phyloP scores from a whole-genome alignment of 179 eudicot species.

The Pouteria campechiana region DNA sequence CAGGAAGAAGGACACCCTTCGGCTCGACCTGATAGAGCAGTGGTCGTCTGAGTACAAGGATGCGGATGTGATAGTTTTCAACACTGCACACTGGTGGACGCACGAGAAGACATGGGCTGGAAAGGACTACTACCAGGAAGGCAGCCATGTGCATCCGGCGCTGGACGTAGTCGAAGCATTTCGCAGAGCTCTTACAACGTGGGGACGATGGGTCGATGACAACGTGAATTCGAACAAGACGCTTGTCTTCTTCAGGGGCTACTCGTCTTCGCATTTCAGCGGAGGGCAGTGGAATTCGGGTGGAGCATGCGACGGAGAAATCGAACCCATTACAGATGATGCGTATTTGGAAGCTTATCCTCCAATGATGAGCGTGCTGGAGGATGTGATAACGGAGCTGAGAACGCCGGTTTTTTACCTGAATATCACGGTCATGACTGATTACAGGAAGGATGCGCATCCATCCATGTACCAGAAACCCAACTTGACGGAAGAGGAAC shows the following conservation, averaged over 20 bases:
- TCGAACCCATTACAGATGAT: conserved; percentile 33
- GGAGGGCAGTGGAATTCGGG: conserved; percentile 57
- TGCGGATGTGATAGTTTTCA: conserved; percentile 69
- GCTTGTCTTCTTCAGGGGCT: conserved; percentile 77
- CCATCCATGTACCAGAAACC: conserved; percentile 47
- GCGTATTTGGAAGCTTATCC: conserved; percentile 19
- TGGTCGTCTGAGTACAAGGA: conserved; percentile 43
- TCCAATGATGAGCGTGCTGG: conserved; percentile 25
- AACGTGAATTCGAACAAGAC: conserved; percentile 52
- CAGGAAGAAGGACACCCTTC: conserved; percentile 66
- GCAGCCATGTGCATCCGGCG: conserved; percentile 71
- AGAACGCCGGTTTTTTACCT: conserved; percentile 34
- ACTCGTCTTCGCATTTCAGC: conserved; percentile 77
- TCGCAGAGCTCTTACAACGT: conserved; percentile 82
- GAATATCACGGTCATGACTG: conserved; percentile 48
- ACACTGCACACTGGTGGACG: conserved; percentile 99
- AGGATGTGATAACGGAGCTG: conserved; percentile 31
- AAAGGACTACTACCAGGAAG: conserved; percentile 92
- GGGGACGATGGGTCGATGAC: conserved; percentile 85
- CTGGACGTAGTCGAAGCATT: conserved; percentile 76
- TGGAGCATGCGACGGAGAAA: conserved; percentile 44
- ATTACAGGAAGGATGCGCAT: conserved; percentile 62
- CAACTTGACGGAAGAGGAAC: conserved; percentile 38
- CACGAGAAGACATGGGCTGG: conserved; percentile 71
- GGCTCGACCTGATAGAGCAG: conserved; percentile 53